These are phyloP conservation scores for Trypanosoma grayi DNA, from an alignment of 208 protist genomes.

Conservation along the genomic window DNA sequence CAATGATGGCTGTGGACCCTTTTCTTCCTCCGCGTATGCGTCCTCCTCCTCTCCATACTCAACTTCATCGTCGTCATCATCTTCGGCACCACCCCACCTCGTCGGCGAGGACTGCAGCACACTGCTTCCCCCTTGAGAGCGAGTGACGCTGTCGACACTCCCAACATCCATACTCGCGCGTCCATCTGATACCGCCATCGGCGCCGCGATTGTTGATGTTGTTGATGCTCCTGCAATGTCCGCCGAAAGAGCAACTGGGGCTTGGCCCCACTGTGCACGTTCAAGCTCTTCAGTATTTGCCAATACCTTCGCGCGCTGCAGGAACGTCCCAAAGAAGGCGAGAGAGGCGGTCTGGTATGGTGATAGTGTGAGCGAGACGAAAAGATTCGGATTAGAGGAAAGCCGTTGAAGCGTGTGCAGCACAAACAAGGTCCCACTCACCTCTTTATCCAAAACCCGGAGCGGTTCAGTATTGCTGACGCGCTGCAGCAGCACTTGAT, in stretches of 20 bases:
- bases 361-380: constrained; percentile 58
- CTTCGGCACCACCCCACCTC: neutral
- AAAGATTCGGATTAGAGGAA: constrained; percentile 38
- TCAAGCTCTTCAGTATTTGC: constrained; percentile 8
- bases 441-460: neutral
- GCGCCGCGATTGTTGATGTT: too few species aligned
- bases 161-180: neutral
- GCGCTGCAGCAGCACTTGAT: constrained; percentile 10
- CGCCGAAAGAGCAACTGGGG: too few species aligned
- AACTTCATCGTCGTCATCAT: neutral
- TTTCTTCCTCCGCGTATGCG: neutral
- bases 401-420: constrained; percentile 45
- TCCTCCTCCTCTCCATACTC: neutral
- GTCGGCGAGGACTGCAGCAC: neutral
- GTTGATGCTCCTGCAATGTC: too few species aligned
- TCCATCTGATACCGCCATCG: too few species aligned
- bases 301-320: neutral
- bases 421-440: constrained; percentile 46
- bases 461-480: constrained; percentile 18
- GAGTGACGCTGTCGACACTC: neutral
- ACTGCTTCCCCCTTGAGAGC: neutral
- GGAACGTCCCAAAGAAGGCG: constrained; percentile 19
- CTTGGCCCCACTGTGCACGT: neutral
- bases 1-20: neutral
- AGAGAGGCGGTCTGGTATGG: constrained; percentile 55